Conservation (phyloP, 306 rosid genomes). For the Benincasa hispida region DNA sequence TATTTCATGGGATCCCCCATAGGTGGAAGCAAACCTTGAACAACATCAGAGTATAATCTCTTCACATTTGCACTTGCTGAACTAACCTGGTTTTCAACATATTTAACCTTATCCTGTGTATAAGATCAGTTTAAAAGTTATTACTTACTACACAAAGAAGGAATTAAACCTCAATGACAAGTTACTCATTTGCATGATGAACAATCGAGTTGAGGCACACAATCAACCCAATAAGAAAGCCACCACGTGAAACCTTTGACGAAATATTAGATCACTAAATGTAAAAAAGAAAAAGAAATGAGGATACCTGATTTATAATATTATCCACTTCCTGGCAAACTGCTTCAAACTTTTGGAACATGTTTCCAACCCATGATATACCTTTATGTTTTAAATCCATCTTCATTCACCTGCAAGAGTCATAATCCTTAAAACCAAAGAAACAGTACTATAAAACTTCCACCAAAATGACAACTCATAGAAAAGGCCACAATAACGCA, state of each 20-base stretch:
- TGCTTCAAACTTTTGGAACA: conserved; percentile 75
- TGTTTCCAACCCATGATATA: conserved; percentile 56
- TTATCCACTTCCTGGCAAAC: conserved; percentile 73
- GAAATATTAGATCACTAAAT: not conserved
- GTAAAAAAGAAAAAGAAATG: not conserved
- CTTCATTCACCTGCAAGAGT: conserved; percentile 14
- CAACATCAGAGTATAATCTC: conserved; percentile 54
- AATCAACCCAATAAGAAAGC: not conserved
- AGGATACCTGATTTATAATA: conserved; percentile 48
- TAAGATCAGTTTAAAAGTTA: not conserved
- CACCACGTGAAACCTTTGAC: not conserved
- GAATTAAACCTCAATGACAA: not conserved
- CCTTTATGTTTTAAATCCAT: conserved; percentile 50
- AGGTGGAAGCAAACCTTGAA: conserved; percentile 46
- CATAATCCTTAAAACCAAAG: not conserved
- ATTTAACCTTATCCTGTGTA: conserved; percentile 57
- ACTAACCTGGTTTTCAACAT: conserved; percentile 56
- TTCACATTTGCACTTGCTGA: conserved; percentile 56
- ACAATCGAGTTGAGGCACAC: not conserved
- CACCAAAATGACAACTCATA: not conserved
- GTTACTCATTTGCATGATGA: not conserved
- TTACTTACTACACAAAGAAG: not conserved
- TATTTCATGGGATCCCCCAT: conserved; percentile 17
- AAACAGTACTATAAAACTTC: not conserved
- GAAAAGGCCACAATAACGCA: not conserved